A percentile compares a stretch with the other conserved stretches of the same genome.
Conservation (phyloP, 2,329 filamentous ascomycete species). For the Xylariaceae sp. region DNA sequence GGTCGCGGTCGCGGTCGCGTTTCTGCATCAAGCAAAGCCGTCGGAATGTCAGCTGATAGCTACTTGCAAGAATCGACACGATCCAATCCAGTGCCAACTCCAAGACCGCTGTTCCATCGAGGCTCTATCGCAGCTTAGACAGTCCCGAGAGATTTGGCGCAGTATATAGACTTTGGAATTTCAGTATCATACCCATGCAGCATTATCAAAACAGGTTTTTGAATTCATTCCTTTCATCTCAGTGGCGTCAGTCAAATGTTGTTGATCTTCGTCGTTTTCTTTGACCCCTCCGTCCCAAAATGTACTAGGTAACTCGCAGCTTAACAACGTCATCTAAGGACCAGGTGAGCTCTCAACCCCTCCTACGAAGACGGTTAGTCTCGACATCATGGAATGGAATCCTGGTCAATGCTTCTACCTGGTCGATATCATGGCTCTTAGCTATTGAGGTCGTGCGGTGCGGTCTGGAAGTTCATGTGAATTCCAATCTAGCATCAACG, state of each 20-base stretch:
- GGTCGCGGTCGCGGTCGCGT: neutral
- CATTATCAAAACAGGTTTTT: constrained; percentile 1
- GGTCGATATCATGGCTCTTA: too few species aligned
- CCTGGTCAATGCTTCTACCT: too few species aligned
- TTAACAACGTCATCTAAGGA: too few species aligned
- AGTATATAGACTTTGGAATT: constrained; percentile 30
- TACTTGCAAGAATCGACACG: neutral
- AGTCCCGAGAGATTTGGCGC: constrained; percentile 15
- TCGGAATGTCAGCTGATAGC: neutral
- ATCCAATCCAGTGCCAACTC: neutral
- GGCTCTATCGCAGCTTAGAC: constrained; percentile 2
- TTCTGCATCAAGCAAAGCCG: neutral
- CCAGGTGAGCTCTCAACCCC: too few species aligned
- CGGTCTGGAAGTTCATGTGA: too few species aligned
- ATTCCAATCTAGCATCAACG: too few species aligned
- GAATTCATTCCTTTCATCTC: neutral
- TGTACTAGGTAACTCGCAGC: too few species aligned
- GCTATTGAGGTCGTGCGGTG: too few species aligned
- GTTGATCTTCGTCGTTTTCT: neutral
- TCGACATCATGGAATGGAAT: too few species aligned
- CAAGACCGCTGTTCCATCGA: constrained; percentile 2
- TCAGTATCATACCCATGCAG: constrained; percentile 29
- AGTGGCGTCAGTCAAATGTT: neutral
- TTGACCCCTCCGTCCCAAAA: neutral
- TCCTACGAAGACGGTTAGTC: too few species aligned